phyloP scores from a whole-genome alignment of 768 basidiomycete genomes.

The Tricholoma furcatifolium region DNA sequence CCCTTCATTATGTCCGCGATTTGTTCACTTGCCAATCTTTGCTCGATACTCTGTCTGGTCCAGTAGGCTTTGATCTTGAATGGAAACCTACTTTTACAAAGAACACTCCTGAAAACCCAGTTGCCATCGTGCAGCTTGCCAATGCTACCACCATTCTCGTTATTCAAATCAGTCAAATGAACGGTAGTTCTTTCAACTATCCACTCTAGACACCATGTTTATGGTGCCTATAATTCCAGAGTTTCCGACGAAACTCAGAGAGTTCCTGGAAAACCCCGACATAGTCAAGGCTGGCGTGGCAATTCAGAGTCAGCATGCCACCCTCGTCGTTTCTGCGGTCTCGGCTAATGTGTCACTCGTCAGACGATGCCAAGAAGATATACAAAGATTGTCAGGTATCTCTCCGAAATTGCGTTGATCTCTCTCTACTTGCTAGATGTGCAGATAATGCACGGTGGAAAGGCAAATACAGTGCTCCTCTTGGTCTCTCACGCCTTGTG shows the following conservation, averaged over 20 bases:
- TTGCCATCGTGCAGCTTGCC: constrained; percentile 75
- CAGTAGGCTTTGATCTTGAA: constrained; percentile 75
- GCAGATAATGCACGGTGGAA: constrained; percentile 75
- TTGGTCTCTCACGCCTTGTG: constrained; percentile 67
- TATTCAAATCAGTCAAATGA: constrained; percentile 66
- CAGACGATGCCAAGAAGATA: constrained; percentile 71
- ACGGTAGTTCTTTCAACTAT: constrained; percentile 25
- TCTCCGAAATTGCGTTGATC: constrained; percentile 60
- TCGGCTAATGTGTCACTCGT: constrained; percentile 5
- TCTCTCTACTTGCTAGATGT: constrained; percentile 65
- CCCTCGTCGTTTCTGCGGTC: constrained; percentile 7
- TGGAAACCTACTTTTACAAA: constrained; percentile 67
- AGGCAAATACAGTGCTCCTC: constrained; percentile 56
- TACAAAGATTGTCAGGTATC: constrained; percentile 45
- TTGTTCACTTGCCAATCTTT: constrained; percentile 30
- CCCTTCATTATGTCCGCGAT: constrained; percentile 34
- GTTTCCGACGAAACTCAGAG: constrained; percentile 50
- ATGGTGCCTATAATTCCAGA: constrained; percentile 28
- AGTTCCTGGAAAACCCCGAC: constrained; percentile 51
- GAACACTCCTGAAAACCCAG: constrained; percentile 58
- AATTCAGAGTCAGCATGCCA: constrained; percentile 56
- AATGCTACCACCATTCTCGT: constrained; percentile 54
- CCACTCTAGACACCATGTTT: background rate
- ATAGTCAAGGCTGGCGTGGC: constrained; percentile 70
- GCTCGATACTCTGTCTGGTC: constrained; percentile 28